Conservation (phyloP, 2,329 filamentous ascomycete species). For the Stagonosporopsis vannaccii region DNA sequence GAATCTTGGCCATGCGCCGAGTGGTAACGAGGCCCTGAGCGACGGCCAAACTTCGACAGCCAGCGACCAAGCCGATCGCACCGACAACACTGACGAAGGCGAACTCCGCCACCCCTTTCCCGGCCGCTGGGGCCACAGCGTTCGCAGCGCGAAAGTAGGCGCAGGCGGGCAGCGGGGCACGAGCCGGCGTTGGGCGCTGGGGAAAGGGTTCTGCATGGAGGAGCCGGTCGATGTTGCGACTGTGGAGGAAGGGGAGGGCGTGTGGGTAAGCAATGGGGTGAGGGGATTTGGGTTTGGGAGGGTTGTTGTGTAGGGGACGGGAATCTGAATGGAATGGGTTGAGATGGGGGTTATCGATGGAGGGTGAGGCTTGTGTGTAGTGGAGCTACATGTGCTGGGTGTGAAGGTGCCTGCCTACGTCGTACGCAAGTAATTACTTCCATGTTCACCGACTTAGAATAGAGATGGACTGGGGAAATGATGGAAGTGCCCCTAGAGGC, state of each 20-base stretch:
- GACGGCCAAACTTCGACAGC: not conserved
- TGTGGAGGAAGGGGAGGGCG: constrained; percentile 74
- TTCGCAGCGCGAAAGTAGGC: constrained; percentile 56
- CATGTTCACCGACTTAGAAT: too few relatives aligned
- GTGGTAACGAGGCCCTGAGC: not conserved
- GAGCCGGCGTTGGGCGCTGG: constrained; percentile 82
- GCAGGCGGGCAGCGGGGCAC: constrained; percentile 85
- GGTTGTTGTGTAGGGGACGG: constrained; percentile 36
- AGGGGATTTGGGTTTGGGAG: constrained; percentile 69
- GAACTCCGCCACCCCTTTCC: constrained; percentile 46
- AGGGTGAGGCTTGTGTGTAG: not conserved
- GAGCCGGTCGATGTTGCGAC: constrained; percentile 66
- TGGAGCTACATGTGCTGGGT: too few relatives aligned
- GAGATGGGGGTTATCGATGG: not conserved
- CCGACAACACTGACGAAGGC: constrained; percentile 36
- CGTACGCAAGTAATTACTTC: too few relatives aligned
- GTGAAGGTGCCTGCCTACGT: too few relatives aligned
- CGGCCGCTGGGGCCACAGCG: constrained; percentile 49
- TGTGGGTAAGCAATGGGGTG: constrained; percentile 90
- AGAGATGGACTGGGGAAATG: too few relatives aligned
- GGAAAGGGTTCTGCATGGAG: constrained; percentile 71
- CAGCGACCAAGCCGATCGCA: not conserved
- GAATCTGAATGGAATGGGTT: too few relatives aligned
- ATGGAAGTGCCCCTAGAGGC: too few relatives aligned
- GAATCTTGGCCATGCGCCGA: too few relatives aligned